Evolutionary conservation across 1,284 basidiomycete genomes (phyloP).

Genomic region (Sanghuangporus sanghuang): DNA sequence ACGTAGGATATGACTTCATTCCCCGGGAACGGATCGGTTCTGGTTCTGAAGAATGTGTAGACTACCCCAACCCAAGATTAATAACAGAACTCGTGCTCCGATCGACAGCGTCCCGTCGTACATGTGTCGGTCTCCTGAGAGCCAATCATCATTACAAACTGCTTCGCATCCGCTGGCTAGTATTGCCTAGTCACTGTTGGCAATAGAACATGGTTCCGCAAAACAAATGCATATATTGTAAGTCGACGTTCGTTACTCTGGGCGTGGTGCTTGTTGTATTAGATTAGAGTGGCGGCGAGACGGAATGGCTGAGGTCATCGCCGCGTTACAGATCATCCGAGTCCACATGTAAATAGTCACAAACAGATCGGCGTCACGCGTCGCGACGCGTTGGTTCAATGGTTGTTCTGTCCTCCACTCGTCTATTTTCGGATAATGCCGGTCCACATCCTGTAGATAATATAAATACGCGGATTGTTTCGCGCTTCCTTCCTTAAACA

Average conservation of each 20-base stretch:
- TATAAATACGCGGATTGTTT: conserved; percentile 1
- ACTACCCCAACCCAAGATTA: neutral
- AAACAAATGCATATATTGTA: too few relatives aligned
- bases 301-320: neutral
- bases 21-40: neutral
- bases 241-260: too few relatives aligned
- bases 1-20: neutral
- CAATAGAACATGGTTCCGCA: too few relatives aligned
- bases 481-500: neutral
- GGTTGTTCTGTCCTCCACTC: neutral
- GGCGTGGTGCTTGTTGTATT: too few relatives aligned
- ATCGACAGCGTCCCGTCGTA: neutral
- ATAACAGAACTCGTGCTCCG: neutral
- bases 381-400: neutral
- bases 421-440: neutral
- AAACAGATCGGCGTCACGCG: neutral
- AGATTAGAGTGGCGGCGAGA: too few relatives aligned
- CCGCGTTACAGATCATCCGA: neutral
- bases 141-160: neutral
- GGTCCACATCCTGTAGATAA: neutral
- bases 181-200: too few relatives aligned
- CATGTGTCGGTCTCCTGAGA: neutral
- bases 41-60: neutral
- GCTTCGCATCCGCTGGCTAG: too few relatives aligned
- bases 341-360: neutral